These are phyloP conservation scores for Colletotrichum kahawae DNA, from an alignment of 2,329 filamentous ascomycete genomes.

Conservation along the genomic window DNA sequence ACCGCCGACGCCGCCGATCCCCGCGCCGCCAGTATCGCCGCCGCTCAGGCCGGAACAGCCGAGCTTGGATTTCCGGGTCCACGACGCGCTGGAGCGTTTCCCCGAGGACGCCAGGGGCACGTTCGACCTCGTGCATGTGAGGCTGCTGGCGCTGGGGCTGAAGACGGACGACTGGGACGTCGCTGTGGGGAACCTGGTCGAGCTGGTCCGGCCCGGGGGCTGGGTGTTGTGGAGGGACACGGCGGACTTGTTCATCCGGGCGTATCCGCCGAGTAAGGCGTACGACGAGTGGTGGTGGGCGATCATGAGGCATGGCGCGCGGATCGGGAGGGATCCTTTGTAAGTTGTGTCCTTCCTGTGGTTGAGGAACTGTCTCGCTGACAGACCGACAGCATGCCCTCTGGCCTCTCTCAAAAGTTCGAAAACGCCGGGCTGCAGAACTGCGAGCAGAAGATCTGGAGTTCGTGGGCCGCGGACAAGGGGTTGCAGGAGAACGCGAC, in stretches of 20 bases:
- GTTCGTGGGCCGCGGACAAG: conserved; percentile 11
- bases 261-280: conserved; percentile 10
- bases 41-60: background rate
- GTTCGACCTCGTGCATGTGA: conserved; percentile 25
- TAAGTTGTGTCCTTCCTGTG: background rate
- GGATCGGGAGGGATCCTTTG: background rate
- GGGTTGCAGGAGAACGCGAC: background rate
- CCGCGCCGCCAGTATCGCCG: background rate
- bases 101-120: conserved; percentile 3
- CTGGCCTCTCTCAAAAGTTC: background rate
- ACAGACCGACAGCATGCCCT: background rate
- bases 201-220: conserved; percentile 21
- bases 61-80: conserved; percentile 13
- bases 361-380: background rate
- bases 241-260: background rate
- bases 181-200: conserved; percentile 11
- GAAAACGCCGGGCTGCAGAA: background rate
- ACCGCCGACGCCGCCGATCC: conserved; percentile 5
- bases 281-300: conserved; percentile 17
- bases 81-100: conserved; percentile 19
- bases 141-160: conserved; percentile 17
- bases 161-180: conserved; percentile 22
- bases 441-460: conserved; percentile 7
- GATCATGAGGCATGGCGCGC: background rate
- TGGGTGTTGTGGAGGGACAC: conserved; percentile 26